Evolutionary conservation across 148 eudicot species (phyloP).

Genomic region (Vaccinium macrocarpon): DNA sequence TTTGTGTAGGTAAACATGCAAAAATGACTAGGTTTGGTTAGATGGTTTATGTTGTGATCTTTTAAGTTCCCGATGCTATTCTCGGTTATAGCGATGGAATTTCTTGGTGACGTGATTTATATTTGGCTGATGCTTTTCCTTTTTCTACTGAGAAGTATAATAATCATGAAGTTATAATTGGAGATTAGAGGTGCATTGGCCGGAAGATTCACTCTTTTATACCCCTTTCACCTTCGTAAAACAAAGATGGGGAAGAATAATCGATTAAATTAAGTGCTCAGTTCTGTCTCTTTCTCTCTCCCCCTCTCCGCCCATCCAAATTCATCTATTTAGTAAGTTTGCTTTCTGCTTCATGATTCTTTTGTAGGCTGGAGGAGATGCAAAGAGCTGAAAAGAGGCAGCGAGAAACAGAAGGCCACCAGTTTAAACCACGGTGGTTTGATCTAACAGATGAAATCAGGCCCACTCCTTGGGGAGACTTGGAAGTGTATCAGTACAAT

Average conservation of each 20-base stretch:
- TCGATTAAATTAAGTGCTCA: neutral
- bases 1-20: neutral
- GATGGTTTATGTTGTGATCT: neutral
- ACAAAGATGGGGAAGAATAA: neutral
- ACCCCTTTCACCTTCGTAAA: neutral
- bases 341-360: neutral
- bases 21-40: neutral
- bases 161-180: neutral
- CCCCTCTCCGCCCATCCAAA: neutral
- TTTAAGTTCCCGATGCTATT: neutral
- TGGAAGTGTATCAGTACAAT: slow-evolving; percentile 68
- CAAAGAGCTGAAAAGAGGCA: slow-evolving; percentile 81
- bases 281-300: slow-evolving; percentile 3
- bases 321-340: neutral
- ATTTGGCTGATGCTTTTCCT: neutral
- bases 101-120: neutral
- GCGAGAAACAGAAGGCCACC: slow-evolving; percentile 62
- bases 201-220: neutral
- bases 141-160: neutral
- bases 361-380: slow-evolving; percentile 69
- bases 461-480: slow-evolving; percentile 90
- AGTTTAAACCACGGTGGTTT: slow-evolving; percentile 72
- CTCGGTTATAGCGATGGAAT: neutral
- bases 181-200: neutral
- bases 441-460: slow-evolving; percentile 54